Evolutionary conservation across 106 monocot genomes (phyloP).

Genomic region (Platanthera guangdongensis): DNA sequence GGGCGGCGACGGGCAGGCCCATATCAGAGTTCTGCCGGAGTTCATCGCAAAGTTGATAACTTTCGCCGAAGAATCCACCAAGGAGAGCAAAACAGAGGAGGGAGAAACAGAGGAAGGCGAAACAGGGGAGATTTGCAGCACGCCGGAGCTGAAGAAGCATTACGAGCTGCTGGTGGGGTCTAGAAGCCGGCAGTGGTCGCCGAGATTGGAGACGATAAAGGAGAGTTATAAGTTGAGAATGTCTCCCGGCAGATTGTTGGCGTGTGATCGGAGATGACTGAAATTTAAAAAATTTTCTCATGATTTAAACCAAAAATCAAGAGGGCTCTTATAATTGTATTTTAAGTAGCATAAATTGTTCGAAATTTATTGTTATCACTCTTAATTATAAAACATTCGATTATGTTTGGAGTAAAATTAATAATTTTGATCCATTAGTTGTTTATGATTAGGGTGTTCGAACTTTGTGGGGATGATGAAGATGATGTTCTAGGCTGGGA

Average conservation of each 20-base stretch:
- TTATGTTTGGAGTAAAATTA: no score
- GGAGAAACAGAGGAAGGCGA: not conserved
- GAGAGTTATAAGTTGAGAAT: constrained; percentile 24
- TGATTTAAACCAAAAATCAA: no score
- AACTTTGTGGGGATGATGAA: no score
- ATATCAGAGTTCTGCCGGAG: constrained; percentile 32
- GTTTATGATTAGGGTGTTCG: no score
- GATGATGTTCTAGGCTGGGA: no score
- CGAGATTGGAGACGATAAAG: constrained; percentile 56
- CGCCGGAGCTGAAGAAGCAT: constrained; percentile 76
- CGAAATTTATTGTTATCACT: no score
- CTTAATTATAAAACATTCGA: no score
- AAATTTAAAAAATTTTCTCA: no score
- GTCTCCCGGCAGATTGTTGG: not conserved
- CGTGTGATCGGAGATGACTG: not conserved
- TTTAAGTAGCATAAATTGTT: no score
- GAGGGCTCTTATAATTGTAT: no score
- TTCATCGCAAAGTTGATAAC: not conserved
- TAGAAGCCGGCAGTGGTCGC: constrained; percentile 49
- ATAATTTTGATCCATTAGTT: no score
- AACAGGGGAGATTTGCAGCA: constrained; percentile 40
- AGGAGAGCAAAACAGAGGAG: not conserved
- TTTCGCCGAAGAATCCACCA: not conserved
- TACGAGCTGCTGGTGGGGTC: constrained; percentile 64
- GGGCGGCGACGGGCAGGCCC: constrained; percentile 21